Evolutionary conservation across 1,284 basidiomycete genomes (phyloP), one percentile per base, ranked within the genome.

Genomic region (Boletus sp.): DNA sequence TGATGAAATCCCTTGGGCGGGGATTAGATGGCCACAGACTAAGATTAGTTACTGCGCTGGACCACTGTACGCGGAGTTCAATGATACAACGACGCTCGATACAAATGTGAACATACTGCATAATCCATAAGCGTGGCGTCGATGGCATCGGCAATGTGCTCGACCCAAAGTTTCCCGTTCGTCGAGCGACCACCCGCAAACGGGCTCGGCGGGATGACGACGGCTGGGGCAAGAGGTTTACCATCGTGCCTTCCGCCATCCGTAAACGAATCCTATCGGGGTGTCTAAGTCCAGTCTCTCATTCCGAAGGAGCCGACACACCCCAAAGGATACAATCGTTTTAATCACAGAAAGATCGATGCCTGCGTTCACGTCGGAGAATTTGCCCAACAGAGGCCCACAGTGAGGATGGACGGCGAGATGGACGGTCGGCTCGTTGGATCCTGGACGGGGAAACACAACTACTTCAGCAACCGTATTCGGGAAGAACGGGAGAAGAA

Each of bases 291-390:
- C 3, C 1, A 1, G 43, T 66, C 9, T 23, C 27, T 17, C 25
- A 27, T 13, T 31, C 14, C 31, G n/a, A 31, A 28, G 1, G 7
- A 37, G 31, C 10, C 19, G 13, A 35, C 76, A 58, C 63, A 81
- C 81, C 46, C 81, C 80, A 61, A 82, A 81, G 5, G 80, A 71
- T 4, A 83, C 79, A 25, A 84, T 79, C 2, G 77, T 82, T 58
- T 76, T 75, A 58, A 78, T 78, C 3, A 58, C 63, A 5, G 61
- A 56, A 47, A 81, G 67, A 40, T 70, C 61, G 23, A 83, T 60
- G 0, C 82, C 82, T 1, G 76, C 76, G 48, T 81, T 84, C 37
- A 83, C 73, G 60, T 83, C 78, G 17, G 77, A 76, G 21, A 76
- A 70, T 11, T 63, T 70, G 30, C 78, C 80, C 47, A 64, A 66